phyloP scores from a whole-genome alignment of 257 asterid genomes.

The Linaria vulgaris region DNA sequence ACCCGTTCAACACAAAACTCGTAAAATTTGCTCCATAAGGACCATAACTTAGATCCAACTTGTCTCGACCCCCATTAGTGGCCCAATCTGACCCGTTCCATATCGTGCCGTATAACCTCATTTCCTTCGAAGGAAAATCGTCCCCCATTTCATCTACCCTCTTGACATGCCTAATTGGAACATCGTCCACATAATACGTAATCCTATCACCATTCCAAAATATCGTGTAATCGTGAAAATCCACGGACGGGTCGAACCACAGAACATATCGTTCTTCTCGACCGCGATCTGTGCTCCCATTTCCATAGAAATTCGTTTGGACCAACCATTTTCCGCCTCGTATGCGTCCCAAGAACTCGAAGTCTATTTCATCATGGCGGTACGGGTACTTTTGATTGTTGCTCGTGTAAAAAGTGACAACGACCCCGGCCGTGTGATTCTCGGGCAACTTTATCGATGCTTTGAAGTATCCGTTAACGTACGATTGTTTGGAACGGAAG shows the following conservation, averaged over 20 bases:
- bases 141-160: conserved; percentile 26
- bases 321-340: conserved; percentile 32
- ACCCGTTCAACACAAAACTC: conserved; percentile 33
- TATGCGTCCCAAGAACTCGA: conserved; percentile 45
- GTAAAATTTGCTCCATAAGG: conserved; percentile 40
- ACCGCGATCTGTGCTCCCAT: conserved; percentile 36
- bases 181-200: conserved; percentile 37
- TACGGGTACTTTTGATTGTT: conserved; percentile 33
- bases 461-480: conserved; percentile 35
- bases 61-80: conserved; percentile 34
- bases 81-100: conserved; percentile 60
- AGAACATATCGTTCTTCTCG: conserved; percentile 42
- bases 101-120: conserved; percentile 44
- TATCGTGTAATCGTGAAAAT: conserved; percentile 41
- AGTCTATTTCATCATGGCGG: conserved; percentile 42
- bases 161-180: conserved; percentile 41
- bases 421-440: conserved; percentile 44
- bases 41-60: conserved; percentile 34
- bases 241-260: conserved; percentile 41
- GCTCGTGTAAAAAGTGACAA: conserved; percentile 38
- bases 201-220: conserved; percentile 32
- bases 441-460: conserved; percentile 42
- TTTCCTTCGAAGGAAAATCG: conserved; percentile 46
- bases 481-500: conserved; percentile 34
- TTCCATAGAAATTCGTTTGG: conserved; percentile 45